These are phyloP conservation scores for Diaporthe humulicola DNA, from an alignment of 2,329 filamentous ascomycete genomes.

Conservation along the genomic window DNA sequence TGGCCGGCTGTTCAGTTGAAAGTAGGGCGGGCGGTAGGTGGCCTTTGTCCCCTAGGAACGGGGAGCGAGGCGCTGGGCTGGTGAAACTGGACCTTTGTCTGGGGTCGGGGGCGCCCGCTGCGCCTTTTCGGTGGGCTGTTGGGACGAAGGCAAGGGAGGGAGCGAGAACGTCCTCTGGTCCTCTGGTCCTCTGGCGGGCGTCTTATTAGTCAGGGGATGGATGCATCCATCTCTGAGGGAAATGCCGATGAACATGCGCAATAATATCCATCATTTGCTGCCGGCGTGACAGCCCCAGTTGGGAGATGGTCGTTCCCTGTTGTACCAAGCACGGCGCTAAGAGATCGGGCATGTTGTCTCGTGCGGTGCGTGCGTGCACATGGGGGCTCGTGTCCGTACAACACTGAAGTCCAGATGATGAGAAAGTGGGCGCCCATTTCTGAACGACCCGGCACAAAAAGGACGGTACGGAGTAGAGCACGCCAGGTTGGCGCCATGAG, in stretches of 20 bases:
- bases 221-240: slow-evolving; percentile 18
- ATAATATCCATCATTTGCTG: slow-evolving; percentile 11
- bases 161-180: not conserved
- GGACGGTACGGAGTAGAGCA: not conserved
- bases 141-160: slow-evolving; percentile 24
- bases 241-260: slow-evolving; percentile 29
- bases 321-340: slow-evolving; percentile 17
- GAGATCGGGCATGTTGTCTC: slow-evolving; percentile 11
- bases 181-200: not conserved
- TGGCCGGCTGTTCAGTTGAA: not conserved
- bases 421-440: not conserved
- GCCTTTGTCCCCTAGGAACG: slow-evolving; percentile 21
- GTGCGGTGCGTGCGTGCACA: slow-evolving; percentile 8
- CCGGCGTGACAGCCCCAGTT: slow-evolving; percentile 16
- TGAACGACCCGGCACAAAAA: not conserved
- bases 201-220: slow-evolving; percentile 24
- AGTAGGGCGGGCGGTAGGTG: slow-evolving; percentile 6
- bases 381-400: not conserved
- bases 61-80: not conserved
- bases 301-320: slow-evolving; percentile 7
- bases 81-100: slow-evolving; percentile 31
- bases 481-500: not conserved
- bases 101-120: slow-evolving; percentile 18
- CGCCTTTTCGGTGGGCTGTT: slow-evolving; percentile 11
- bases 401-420: not conserved